Base-by-base conservation (phyloP, 129 eudicot species). In the Centella asiatica region DNA sequence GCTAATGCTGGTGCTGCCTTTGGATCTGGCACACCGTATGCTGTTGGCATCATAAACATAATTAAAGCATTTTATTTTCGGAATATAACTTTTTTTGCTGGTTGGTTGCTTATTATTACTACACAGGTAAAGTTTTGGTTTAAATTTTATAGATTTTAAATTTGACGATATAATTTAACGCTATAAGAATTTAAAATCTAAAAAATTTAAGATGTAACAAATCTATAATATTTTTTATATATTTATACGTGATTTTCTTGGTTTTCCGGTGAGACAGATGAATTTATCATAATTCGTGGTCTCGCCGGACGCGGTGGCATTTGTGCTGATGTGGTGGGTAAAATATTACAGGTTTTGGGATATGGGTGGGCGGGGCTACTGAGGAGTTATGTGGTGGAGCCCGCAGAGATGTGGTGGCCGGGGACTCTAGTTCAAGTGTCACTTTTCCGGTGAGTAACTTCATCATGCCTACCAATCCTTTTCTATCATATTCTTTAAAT, bases 401-500 rank as follows among this genome's bases (percentile, higher is more conserved):
- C 97, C 29, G 88, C 97, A 8, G 90, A 89, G 66, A 89, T 89
- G 95, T 89, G 97, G 97, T 89, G 97, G 97, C 97, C 97, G 32
- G 57, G 83, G 36, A 89, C 90, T 56, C 95, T 89, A 0, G 97
- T 89, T 50, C 97, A 89, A 65, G 92, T 89, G 54, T 89, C 97
- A 15, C 90, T 89, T 56, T 89, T 89, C 88, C 85, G 97, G 97
- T 79, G 25, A 69, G 73, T 48, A 5, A 1, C 19, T n/a, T 52
- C 26, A 25, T 52, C 0, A 4, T 32, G 15, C 46, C 51, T 23
- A 22, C 22, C 19, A 19, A 45, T 45, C 22, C 6, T 6, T 45
- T 3, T 45, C 24, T 37, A 11, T 34, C 40, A n/a, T n/a, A n/a
- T n/a, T n/a, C n/a, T n/a, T n/a, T n/a, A n/a, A n/a, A n/a, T n/a